A percentile compares a stretch with the other conserved stretches of the same genome.
phyloP scores from a whole-genome alignment of 1,284 basidiomycete genomes.

The Trichosporon faecale region DNA sequence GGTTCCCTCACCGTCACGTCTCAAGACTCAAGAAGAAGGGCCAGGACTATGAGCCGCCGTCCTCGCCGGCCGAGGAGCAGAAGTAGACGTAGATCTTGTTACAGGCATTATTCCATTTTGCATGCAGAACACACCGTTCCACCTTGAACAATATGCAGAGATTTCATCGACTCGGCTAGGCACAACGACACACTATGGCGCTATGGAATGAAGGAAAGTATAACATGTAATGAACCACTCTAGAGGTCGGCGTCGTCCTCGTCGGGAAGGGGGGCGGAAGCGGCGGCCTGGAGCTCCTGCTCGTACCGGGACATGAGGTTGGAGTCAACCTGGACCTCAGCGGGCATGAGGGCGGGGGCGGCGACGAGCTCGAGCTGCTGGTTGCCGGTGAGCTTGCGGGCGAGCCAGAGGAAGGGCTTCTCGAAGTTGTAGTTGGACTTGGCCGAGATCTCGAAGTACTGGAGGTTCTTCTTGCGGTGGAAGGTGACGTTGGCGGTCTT shows the following conservation, averaged over 20 bases:
- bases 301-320: conserved; percentile 75
- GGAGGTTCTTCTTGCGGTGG: conserved; percentile 99
- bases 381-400: conserved; percentile 95
- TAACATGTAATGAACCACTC: conserved; percentile 14
- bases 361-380: conserved; percentile 89
- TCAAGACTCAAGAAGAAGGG: conserved; percentile 38
- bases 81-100: conserved; percentile 7
- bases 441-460: conserved; percentile 99
- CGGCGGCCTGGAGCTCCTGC: conserved; percentile 67
- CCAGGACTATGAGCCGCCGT: conserved; percentile 16
- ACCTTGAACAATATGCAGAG: conserved; percentile 25
- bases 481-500: conserved; percentile 98
- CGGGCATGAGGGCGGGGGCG: conserved; percentile 90
- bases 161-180: conserved; percentile 27
- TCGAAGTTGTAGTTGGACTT: conserved; percentile 99
- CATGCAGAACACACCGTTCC: conserved; percentile 22
- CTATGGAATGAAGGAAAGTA: conserved; percentile 12
- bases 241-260: conserved; percentile 53
- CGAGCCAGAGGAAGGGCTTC: conserved; percentile 99
- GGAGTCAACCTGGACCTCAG: conserved; percentile 84
- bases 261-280: conserved; percentile 52
- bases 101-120: conserved; percentile 14
- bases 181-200: conserved; percentile 21
- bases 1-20: conserved; percentile 49
- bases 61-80: conserved; percentile 13